Conservation (phyloP, 441 rosid genomes). For the Gossypium schwendimanii region DNA sequence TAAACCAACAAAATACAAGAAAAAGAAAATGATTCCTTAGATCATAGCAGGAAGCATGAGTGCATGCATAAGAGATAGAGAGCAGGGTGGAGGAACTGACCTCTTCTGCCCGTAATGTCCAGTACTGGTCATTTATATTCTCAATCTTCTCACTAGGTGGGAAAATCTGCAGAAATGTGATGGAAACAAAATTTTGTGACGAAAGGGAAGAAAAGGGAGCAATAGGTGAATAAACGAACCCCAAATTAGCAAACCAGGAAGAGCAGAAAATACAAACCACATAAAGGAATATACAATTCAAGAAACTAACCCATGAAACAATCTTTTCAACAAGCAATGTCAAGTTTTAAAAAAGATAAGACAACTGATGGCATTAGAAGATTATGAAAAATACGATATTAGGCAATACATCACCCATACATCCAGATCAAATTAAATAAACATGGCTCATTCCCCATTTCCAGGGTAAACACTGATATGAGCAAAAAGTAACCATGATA, state of each 20-base stretch:
- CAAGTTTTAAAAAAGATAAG: not conserved
- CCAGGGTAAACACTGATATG: not conserved
- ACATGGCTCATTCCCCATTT: constrained; percentile 7
- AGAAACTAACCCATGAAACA: constrained; percentile 1
- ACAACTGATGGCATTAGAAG: not conserved
- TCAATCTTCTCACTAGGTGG: constrained; percentile 62
- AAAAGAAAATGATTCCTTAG: not conserved
- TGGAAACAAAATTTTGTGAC: not conserved
- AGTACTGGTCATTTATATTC: constrained; percentile 70
- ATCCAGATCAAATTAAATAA: not conserved
- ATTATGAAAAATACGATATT: not conserved
- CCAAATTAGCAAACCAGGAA: not conserved
- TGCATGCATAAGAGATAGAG: not conserved
- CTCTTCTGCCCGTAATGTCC: constrained; percentile 83
- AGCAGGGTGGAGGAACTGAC: constrained; percentile 19
- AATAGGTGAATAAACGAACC: not conserved
- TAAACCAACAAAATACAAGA: not conserved
- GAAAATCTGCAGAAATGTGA: constrained; percentile 44
- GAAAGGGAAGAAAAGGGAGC: not conserved
- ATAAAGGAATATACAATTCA: not conserved
- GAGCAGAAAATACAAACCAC: not conserved
- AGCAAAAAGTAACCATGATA: not conserved
- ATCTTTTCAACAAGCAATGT: not conserved
- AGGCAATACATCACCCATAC: not conserved
- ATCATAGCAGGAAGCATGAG: not conserved